phyloP scores from a whole-genome alignment of 2,329 filamentous ascomycete genomes.

The Aspergillus awamori region DNA sequence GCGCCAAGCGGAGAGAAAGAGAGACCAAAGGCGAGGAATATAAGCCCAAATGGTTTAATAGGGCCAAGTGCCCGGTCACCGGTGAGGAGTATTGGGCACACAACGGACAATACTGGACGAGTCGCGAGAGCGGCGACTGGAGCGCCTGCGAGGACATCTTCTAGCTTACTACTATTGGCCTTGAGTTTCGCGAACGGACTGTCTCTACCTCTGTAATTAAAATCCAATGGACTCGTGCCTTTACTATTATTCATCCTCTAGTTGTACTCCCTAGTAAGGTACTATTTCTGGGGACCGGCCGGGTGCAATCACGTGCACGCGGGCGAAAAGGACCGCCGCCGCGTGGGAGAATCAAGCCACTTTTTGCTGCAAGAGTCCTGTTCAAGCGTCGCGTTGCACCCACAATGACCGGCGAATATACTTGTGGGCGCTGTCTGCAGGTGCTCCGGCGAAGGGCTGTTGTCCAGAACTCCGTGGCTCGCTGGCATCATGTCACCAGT shows the following conservation, averaged over 20 bases:
- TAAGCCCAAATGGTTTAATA: constrained; percentile 80
- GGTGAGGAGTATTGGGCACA: constrained; percentile 91
- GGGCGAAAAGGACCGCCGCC: not conserved
- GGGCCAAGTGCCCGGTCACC: constrained; percentile 72
- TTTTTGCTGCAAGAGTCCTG: not conserved
- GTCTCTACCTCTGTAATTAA: too few relatives aligned
- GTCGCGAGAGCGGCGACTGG: constrained; percentile 65
- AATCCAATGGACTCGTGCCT: too few relatives aligned
- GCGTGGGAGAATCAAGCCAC: not conserved
- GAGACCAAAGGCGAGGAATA: constrained; percentile 83
- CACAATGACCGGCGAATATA: constrained; percentile 45
- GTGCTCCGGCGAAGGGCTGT: constrained; percentile 36
- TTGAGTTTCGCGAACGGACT: not conserved
- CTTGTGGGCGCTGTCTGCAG: constrained; percentile 45
- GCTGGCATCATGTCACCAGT: constrained; percentile 29
- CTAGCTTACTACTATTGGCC: constrained; percentile 3
- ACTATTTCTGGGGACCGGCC: not conserved
- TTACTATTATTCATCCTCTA: too few relatives aligned
- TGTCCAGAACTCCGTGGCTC: constrained; percentile 25
- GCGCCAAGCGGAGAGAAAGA: constrained; percentile 70
- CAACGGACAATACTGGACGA: constrained; percentile 85
- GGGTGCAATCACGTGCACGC: constrained; percentile 2
- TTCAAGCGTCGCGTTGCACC: constrained; percentile 8
- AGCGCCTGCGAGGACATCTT: constrained; percentile 76
- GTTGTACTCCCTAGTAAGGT: not conserved